Evolutionary conservation across 2,329 filamentous ascomycete genomes (phyloP).

Genomic region (Colletotrichum costaricense): DNA sequence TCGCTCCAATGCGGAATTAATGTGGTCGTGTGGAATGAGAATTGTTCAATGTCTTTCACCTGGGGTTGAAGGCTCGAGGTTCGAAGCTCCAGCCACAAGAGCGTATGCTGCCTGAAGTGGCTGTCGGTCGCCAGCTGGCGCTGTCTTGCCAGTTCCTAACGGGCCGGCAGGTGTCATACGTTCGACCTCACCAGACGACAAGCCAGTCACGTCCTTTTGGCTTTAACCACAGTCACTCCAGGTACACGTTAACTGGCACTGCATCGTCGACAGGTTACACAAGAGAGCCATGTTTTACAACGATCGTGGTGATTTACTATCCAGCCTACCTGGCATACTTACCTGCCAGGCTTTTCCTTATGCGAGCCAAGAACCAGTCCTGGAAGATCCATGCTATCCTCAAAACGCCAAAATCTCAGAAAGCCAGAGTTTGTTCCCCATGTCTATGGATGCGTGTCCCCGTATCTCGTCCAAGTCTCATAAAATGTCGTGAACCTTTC

Average conservation of each 20-base stretch:
- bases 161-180: background rate
- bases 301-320: constrained; percentile 22
- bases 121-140: background rate
- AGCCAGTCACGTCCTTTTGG: background rate
- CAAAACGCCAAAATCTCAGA: constrained; percentile 28
- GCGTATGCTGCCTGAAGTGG: constrained; percentile 24
- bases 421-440: constrained; percentile 16
- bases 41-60: constrained; percentile 6
- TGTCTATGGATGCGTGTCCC: constrained; percentile 25
- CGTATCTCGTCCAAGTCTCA: constrained; percentile 29
- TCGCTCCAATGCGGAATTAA: background rate
- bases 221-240: background rate
- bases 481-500: constrained; percentile 30
- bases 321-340: constrained; percentile 12
- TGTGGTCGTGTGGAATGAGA: background rate
- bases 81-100: constrained; percentile 20
- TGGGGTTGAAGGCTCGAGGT: constrained; percentile 18
- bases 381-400: constrained; percentile 24
- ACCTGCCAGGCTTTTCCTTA: constrained; percentile 14
- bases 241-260: background rate
- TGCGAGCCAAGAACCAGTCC: constrained; percentile 30
- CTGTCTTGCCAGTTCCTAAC: background rate
- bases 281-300: background rate
- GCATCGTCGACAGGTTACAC: background rate
- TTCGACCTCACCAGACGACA: background rate